Base-by-base conservation (phyloP, 1,139 yeast genomes). In the Scheffersomyces illinoinensis region DNA sequence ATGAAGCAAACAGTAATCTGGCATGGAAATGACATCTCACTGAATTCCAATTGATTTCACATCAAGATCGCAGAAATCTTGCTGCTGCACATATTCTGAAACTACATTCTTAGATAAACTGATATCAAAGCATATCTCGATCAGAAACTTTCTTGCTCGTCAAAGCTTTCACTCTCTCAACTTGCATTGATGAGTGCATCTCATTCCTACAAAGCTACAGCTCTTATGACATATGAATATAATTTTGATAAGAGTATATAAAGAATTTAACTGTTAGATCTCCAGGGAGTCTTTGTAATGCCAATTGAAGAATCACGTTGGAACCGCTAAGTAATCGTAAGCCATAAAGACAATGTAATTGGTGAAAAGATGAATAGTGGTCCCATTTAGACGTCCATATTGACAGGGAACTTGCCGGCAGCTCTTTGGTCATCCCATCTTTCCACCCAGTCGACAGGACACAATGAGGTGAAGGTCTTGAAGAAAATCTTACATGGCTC, bases 391-490 rank as follows among this genome's bases (percentile, higher is more conserved):
- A 61, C 64, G 54, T 66, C 68, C 68, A 66, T 61, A 67, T 64
- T 64, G 18, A 80, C 76, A 58, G 85, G 84, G 70, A 77, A 81
- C 76, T 75, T 78, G 66, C 86, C 84, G 59, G 83, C 82, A 64
- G 75, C 87, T 82, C 98, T 91, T 84, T 93, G 97, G 71, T 89
- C 97, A 75, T 95, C 96, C 98, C 98, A 95, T 78, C 84, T 91
- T 75, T 89, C 96, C 68, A 90, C 85, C 98, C 98, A 93, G 71
- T 89, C 89, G 58, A 86, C 83, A 62, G 99, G 99, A 81, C 99
- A 95, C 75, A 95, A 84, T 48, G 98, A 86, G 69, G 90, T 86
- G 85, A 85, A 95, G 61, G 98, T 91, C 80, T 88, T 90, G 88
- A 87, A 91, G 83, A 95, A 95, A 68, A 91, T 93, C 81, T 93